Conservation (phyloP, 2,329 filamentous ascomycete species). For the Fusarium buxicola region DNA sequence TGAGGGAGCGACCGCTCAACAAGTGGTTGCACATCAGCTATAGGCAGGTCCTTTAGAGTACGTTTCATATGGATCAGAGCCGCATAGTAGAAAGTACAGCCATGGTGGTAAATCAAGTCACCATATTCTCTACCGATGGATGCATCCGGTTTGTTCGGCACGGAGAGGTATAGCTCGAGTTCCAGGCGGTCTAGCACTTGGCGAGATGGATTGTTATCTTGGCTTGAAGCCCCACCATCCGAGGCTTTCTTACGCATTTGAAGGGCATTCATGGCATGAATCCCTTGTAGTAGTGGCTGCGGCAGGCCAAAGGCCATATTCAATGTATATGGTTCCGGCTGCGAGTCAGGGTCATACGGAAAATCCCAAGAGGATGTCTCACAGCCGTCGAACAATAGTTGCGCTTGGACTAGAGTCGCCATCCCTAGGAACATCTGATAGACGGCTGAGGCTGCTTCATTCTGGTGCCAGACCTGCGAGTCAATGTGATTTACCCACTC, state of each 20-base stretch:
- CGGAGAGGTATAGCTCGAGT: constrained; percentile 38
- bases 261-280: constrained; percentile 36
- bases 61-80: constrained; percentile 44
- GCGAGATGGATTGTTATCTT: not conserved
- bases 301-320: constrained; percentile 37
- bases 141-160: constrained; percentile 29
- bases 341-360: constrained; percentile 34
- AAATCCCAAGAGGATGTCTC: constrained; percentile 37
- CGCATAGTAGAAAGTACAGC: constrained; percentile 42
- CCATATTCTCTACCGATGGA: constrained; percentile 27
- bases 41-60: constrained; percentile 35
- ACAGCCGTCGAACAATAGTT: constrained; percentile 33
- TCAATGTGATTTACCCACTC: constrained; percentile 46
- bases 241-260: constrained; percentile 30
- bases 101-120: constrained; percentile 42
- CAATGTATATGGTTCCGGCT: constrained; percentile 38
- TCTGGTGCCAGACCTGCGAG: constrained; percentile 40
- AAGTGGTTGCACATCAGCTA: constrained; percentile 39
- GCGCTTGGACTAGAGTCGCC: constrained; percentile 38
- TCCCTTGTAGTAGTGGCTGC: constrained; percentile 36
- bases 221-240: not conserved
- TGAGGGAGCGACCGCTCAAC: constrained; percentile 41
- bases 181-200: constrained; percentile 39
- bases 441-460: constrained; percentile 35
- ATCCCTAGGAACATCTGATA: constrained; percentile 45